Base-by-base conservation (phyloP, 257 asterid genomes). In the Hygrophila difformis region DNA sequence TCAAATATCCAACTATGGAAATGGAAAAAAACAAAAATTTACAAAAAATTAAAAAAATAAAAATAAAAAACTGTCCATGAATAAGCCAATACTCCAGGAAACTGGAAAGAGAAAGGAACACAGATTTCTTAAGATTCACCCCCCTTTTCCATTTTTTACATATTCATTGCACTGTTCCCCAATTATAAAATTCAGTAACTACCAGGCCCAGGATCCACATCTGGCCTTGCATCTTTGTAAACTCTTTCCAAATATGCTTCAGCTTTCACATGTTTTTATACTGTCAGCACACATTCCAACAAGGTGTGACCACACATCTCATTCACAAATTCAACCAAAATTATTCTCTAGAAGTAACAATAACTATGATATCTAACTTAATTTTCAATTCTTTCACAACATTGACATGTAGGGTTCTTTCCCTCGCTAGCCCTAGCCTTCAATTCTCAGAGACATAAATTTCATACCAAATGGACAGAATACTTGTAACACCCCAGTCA, bases 151-250 rank as follows among this genome's bases (percentile, higher is more conserved):
- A 8, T 4, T 24, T 20, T 41, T 42, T 42, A 22, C 51, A 41
- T 33, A 39, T 41, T 26, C n/a, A n/a, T 37, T 13, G 41, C 18
- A 19, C 22, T 33, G 20, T 44, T 20, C 14, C 1, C 15, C 26
- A 2, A 8, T 10, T 26, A 53, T 53, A 26, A 29, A 41, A 12
- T 40, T 18, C 56, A 51, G 22, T 10, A 21, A n/a, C 31, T 49
- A 10, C 31, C 26, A 40, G 59, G 59, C 39, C 31, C 16, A 9
- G 9, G 35, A 4, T 8, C 17, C 8, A 12, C 10, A 11, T 8
- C 33, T 18, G 49, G 59, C 39, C 33, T 26, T 39, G 50, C 18
- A 28, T 38, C 26, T 23, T 34, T n/a, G n/a, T n/a, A n/a, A n/a
- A 38, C 47, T 18, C 29, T 36, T 22, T 13, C 36, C 22, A 21